Conservation (phyloP, 257 asterid genomes). For the Marsdenia floribunda region DNA sequence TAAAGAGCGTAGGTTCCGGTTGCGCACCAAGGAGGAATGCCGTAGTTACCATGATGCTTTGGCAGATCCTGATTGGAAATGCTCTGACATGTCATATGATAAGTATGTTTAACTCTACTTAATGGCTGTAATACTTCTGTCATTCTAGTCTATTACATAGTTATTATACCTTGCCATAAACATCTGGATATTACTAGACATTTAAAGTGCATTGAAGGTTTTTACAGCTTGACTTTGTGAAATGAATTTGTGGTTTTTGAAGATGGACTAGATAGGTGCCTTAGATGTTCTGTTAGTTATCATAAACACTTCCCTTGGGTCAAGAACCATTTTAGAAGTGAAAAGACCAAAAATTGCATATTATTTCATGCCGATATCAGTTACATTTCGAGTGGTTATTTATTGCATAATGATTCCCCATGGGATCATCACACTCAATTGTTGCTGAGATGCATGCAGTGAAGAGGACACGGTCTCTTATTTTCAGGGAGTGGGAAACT, state of each 20-base stretch:
- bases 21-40: slow-evolving; percentile 49
- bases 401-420: neutral
- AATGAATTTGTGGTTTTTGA: neutral
- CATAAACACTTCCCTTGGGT: neutral
- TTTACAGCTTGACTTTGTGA: neutral
- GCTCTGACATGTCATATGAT: slow-evolving; percentile 43
- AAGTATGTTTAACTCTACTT: slow-evolving; percentile 28
- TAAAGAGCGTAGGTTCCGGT: slow-evolving; percentile 47
- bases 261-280: neutral
- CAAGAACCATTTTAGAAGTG: neutral
- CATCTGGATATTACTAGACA: neutral
- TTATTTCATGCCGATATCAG: neutral
- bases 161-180: neutral
- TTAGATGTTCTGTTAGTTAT: slow-evolving; percentile 4
- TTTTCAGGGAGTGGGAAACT: neutral
- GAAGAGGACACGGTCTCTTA: neutral
- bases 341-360: neutral
- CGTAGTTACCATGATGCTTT: slow-evolving; percentile 45
- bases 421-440: neutral
- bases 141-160: neutral
- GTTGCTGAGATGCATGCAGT: neutral
- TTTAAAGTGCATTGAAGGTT: neutral
- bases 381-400: neutral
- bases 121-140: neutral
- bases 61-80: slow-evolving; percentile 36